Conservation (phyloP, 805 yeast species). For the Saturnispora serradocipensis region DNA sequence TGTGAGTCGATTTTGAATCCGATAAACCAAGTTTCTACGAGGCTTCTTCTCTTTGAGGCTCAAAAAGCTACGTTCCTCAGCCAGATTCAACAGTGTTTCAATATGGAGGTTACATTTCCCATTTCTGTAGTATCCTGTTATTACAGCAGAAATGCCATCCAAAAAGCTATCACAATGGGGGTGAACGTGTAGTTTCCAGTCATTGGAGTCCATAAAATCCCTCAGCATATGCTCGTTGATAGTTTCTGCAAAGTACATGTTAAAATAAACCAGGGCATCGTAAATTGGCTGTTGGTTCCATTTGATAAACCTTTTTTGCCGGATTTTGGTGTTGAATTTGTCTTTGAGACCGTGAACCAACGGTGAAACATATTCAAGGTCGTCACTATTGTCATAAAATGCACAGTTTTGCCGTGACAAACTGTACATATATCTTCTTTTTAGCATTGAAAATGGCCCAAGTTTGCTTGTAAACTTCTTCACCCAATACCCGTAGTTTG, state of each 20-base stretch:
- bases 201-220: background rate
- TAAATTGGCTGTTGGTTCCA: background rate
- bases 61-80: background rate
- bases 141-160: background rate
- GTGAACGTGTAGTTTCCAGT: background rate
- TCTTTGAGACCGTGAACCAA: background rate
- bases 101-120: background rate
- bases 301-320: background rate
- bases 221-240: background rate
- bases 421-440: background rate
- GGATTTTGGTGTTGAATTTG: background rate
- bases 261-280: background rate
- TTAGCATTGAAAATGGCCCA: constrained; percentile 1
- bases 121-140: constrained; percentile 1
- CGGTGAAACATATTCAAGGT: background rate
- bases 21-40: background rate
- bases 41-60: background rate
- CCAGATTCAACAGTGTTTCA: background rate
- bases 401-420: background rate
- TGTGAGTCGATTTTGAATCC: background rate
- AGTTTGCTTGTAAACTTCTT: background rate
- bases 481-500: constrained; percentile 1
- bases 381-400: background rate
- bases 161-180: background rate
- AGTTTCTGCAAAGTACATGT: background rate